Conservation (phyloP, 306 rosid species). For the Hippophae rhamnoides region DNA sequence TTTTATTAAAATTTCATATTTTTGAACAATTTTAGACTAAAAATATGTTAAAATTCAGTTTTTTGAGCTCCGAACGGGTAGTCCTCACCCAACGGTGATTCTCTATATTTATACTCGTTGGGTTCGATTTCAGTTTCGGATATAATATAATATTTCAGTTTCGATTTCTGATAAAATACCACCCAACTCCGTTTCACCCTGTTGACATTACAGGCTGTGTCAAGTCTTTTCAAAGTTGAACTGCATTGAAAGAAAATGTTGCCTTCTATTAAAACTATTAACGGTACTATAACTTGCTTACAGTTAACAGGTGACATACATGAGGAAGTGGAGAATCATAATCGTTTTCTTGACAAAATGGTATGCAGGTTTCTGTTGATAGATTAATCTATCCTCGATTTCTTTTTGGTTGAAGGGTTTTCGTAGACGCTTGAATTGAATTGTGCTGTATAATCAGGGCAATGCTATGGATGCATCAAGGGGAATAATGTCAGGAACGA, state of each 20-base stretch:
- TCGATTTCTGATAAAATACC: no score
- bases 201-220: no score
- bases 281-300: slow-evolving; percentile 14
- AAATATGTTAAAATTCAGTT: no score
- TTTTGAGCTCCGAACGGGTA: no score
- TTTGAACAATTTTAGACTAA: no score
- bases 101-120: no score
- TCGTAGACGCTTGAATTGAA: slow-evolving; percentile 11
- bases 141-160: no score
- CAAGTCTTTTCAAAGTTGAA: not conserved
- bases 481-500: slow-evolving; percentile 89
- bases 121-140: no score
- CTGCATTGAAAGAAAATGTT: not conserved
- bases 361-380: slow-evolving; percentile 33
- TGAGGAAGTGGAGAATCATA: slow-evolving; percentile 87
- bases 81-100: no score
- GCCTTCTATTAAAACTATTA: slow-evolving; percentile 5
- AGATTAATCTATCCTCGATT: not conserved
- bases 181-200: no score
- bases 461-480: slow-evolving; percentile 81
- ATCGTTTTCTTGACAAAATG: slow-evolving; percentile 69
- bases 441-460: slow-evolving; percentile 47
- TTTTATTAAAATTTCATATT: no score
- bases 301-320: slow-evolving; percentile 97
- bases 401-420: no score